Base-by-base conservation (phyloP, 2,329 filamentous ascomycete genomes). In the Cladophialophora carrionii region DNA sequence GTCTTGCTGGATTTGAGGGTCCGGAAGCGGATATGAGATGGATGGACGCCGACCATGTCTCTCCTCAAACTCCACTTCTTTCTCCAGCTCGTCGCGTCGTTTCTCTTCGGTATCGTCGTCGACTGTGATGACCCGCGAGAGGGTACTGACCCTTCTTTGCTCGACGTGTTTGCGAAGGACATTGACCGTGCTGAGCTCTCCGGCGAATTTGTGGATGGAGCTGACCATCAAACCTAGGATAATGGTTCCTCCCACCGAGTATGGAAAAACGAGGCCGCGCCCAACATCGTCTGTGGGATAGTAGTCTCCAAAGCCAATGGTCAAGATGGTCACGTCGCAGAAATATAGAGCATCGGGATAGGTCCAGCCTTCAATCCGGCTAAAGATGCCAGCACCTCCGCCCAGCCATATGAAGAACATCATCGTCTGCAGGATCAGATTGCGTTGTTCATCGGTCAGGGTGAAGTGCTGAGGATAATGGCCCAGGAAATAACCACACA, bases 341-440 rank as follows among this genome's bases (percentile, higher is more conserved):
- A 91, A 93, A 74, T 92, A 93, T 1, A 93, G 80, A 2, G 87
- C 86, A 72, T 97, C 91, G 1, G 91, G 85, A 73, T 89, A 96
- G 22, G 82, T 79, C 70, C 70, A 69, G 32, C 78, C 83, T 67
- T 96, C 89, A 2, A 95, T 83, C 1, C 80, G 80, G 5, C 87
- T 86, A 73, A 95, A 96, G 0, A 96, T 79, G 0, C 88, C 84
- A 0, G 89, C 91, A 0, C 93, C 93, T 1, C 92, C 77, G 0
- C 90, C 87, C 0, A 97, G 80, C 81, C 95, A 96, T 55, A 91
- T 78, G 58, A 96, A 88, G 73, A 96, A 91, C 62, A 90, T 80
- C 77, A 96, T 96, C 1, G 92, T 96, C 77, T 97, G 93, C 31
- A 96, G 78, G 82, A 97, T 96, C 24, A 97, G 80, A 0, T 91